Conservation (phyloP, 805 yeast species). For the Metschnikowia vanudenii region DNA sequence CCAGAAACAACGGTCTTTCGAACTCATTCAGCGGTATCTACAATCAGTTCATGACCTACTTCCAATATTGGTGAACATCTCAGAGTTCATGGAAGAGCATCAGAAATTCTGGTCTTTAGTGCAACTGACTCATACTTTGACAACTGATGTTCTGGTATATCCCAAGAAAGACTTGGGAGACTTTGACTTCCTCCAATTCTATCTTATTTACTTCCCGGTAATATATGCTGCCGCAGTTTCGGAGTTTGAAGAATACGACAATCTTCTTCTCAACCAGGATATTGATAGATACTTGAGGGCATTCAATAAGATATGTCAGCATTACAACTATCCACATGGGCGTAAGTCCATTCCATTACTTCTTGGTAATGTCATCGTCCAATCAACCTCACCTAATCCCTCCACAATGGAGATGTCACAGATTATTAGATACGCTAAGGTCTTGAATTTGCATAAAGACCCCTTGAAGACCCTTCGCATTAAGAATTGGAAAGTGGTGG, state of each 20-base stretch:
- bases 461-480: conserved; percentile 54
- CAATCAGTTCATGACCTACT: conserved; percentile 56
- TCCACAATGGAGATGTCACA: conserved; percentile 55
- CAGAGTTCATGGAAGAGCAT: conserved; percentile 45
- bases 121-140: conserved; percentile 12
- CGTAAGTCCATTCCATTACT: conserved; percentile 42
- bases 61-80: conserved; percentile 49
- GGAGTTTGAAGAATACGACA: conserved; percentile 56
- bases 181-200: conserved; percentile 44
- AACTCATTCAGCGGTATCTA: conserved; percentile 47
- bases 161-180: conserved; percentile 19
- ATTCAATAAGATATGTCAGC: conserved; percentile 48
- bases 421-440: conserved; percentile 55
- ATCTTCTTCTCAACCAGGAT: conserved; percentile 44
- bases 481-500: conserved; percentile 47
- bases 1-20: conserved; percentile 43
- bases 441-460: conserved; percentile 56
- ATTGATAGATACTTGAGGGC: conserved; percentile 50
- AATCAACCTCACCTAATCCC: conserved; percentile 55
- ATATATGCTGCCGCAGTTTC: conserved; percentile 59
- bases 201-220: conserved; percentile 50
- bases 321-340: conserved; percentile 51
- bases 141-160: background rate
- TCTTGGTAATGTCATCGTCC: conserved; percentile 49
- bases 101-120: conserved; percentile 46